phyloP scores from a whole-genome alignment of 805 yeast species.

The Yamadazyma ubonensis region DNA sequence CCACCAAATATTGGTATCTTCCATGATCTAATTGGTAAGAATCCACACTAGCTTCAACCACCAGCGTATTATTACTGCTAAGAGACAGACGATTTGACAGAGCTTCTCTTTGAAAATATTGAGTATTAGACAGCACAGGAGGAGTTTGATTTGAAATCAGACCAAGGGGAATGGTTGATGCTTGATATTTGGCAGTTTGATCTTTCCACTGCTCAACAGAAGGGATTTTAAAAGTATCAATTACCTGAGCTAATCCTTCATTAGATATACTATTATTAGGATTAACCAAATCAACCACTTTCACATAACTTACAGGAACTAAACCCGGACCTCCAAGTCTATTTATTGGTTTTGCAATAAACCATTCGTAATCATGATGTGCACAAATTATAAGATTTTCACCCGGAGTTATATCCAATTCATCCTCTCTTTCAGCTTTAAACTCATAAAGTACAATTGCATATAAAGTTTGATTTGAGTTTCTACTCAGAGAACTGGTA shows the following conservation, averaged over 20 bases:
- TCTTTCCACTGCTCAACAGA: constrained; percentile 95
- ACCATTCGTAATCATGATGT: constrained; percentile 96
- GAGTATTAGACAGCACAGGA: constrained; percentile 35
- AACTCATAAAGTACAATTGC: constrained; percentile 87
- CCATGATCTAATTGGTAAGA: constrained; percentile 79
- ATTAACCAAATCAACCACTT: constrained; percentile 70
- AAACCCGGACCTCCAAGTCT: constrained; percentile 96
- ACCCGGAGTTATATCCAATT: constrained; percentile 77
- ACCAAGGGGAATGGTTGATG: constrained; percentile 77
- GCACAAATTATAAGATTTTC: constrained; percentile 93
- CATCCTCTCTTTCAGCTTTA: constrained; percentile 80
- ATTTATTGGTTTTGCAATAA: constrained; percentile 93
- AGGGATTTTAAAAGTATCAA: constrained; percentile 71
- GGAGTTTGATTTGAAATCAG: constrained; percentile 33
- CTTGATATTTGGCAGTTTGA: constrained; percentile 87
- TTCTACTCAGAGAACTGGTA: constrained; percentile 12
- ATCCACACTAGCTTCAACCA: constrained; percentile 72
- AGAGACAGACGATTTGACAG: constrained; percentile 28
- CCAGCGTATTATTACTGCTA: constrained; percentile 30
- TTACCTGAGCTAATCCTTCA: constrained; percentile 50
- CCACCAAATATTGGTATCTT: constrained; percentile 82
- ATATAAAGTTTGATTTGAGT: constrained; percentile 54
- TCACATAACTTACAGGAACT: constrained; percentile 88
- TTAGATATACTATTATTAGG: constrained; percentile 19
- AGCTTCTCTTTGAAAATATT: constrained; percentile 31